Conservation (phyloP, 140 eudicot genomes). For the Oenanthe javanica region DNA sequence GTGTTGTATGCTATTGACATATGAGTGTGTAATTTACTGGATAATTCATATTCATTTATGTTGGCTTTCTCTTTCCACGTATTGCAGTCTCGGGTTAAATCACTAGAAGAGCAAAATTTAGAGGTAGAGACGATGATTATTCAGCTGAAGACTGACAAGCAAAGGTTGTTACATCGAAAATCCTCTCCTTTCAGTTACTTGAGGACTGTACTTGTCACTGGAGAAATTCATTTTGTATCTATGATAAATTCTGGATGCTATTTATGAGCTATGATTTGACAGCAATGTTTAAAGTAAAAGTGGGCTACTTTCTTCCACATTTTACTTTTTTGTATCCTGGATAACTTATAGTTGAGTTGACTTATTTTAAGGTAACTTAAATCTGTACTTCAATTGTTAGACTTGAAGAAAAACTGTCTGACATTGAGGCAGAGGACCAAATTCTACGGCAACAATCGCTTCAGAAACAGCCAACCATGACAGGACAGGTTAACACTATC, state of each 20-base stretch:
- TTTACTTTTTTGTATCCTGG: slow-evolving; percentile 1
- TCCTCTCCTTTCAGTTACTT: neutral
- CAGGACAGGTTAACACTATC: slow-evolving; percentile 12
- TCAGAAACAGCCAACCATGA: slow-evolving; percentile 13
- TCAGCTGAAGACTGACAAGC: slow-evolving; percentile 63
- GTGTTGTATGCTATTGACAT: neutral
- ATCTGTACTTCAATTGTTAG: slow-evolving; percentile 18
- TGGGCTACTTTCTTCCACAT: slow-evolving; percentile 1
- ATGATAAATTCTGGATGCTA: neutral
- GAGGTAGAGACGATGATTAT: slow-evolving; percentile 21
- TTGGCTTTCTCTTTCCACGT: neutral
- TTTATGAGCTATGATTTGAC: neutral
- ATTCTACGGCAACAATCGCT: slow-evolving; percentile 48
- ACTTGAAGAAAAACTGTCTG: slow-evolving; percentile 77
- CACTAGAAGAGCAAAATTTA: slow-evolving; percentile 33
- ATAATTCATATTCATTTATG: neutral
- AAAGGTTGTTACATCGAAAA: slow-evolving; percentile 39
- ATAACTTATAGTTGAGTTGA: neutral
- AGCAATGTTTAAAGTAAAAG: neutral
- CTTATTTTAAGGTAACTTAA: neutral
- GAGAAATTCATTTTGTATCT: neutral
- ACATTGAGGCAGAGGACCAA: slow-evolving; percentile 61
- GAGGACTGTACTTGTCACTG: neutral
- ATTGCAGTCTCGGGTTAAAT: slow-evolving; percentile 41
- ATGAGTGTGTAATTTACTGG: neutral